Evolutionary conservation across 2,329 filamentous ascomycete genomes (phyloP).

Genomic region (Dichotomopilus funicola): DNA sequence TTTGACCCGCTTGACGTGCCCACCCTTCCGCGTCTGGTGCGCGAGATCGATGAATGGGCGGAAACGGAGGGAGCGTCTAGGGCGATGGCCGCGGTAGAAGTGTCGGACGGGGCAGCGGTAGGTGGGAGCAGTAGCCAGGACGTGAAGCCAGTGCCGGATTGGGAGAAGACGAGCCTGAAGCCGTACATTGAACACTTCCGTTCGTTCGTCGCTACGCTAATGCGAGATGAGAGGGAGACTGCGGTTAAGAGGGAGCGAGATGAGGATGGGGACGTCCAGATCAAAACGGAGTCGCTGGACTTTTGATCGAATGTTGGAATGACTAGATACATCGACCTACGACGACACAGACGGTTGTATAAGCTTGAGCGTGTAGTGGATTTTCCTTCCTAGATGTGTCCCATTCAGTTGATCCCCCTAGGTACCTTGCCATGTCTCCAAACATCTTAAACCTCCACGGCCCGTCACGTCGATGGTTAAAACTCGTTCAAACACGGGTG

Average conservation of each 20-base stretch:
- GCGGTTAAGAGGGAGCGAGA: slow-evolving; percentile 52
- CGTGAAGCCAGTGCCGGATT: slow-evolving; percentile 58
- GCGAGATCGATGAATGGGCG: slow-evolving; percentile 76
- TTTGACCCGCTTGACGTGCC: slow-evolving; percentile 89
- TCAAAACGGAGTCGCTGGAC: slow-evolving; percentile 26
- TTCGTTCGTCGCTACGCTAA: slow-evolving; percentile 67
- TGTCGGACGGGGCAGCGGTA: slow-evolving; percentile 23
- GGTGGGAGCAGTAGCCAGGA: neutral
- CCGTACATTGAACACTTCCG: slow-evolving; percentile 89
- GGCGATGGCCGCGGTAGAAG: slow-evolving; percentile 39
- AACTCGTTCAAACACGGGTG: no score
- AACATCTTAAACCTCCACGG: no score
- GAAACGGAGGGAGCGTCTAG: neutral
- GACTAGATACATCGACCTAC: no score
- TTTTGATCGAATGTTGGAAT: neutral
- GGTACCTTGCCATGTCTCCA: neutral
- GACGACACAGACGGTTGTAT: no score
- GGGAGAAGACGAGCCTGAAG: slow-evolving; percentile 94
- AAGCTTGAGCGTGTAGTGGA: neutral
- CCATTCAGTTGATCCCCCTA: neutral
- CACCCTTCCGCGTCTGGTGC: slow-evolving; percentile 73
- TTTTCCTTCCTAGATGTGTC: neutral
- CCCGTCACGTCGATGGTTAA: no score
- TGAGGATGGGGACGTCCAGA: slow-evolving; percentile 30
- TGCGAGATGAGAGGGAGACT: slow-evolving; percentile 65